Evolutionary conservation across 441 rosid genomes (phyloP).

Genomic region (Eruca vesicaria): DNA sequence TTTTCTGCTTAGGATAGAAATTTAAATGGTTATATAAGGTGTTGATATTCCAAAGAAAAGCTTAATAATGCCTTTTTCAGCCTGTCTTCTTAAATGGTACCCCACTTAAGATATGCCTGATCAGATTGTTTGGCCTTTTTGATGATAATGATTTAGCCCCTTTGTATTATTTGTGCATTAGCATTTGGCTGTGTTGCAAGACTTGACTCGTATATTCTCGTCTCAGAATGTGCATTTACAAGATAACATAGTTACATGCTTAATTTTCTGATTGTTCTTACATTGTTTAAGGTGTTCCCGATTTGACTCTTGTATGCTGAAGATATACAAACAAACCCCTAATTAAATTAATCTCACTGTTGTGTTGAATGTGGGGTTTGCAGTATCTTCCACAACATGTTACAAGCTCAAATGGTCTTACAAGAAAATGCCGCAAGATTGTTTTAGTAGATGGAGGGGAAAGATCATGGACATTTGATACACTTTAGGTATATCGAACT

Average conservation of each 20-base stretch:
- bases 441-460: background rate
- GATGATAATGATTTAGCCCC: background rate
- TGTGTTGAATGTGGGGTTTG: background rate
- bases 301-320: background rate
- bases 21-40: background rate
- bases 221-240: background rate
- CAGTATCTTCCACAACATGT: background rate
- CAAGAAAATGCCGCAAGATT: background rate
- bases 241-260: background rate
- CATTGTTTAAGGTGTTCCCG: slow-evolving; percentile 38
- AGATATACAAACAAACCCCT: background rate
- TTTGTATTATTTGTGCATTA: background rate
- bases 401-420: background rate
- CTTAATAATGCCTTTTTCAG: background rate
- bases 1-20: background rate
- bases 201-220: background rate
- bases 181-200: background rate
- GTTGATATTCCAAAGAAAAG: background rate
- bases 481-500: no score
- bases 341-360: background rate
- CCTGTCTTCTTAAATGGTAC: background rate
- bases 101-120: background rate
- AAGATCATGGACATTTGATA: background rate
- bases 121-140: background rate
- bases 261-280: background rate